Base-by-base conservation (phyloP, 768 basidiomycete genomes). In the Stropharia rugosoannulata region DNA sequence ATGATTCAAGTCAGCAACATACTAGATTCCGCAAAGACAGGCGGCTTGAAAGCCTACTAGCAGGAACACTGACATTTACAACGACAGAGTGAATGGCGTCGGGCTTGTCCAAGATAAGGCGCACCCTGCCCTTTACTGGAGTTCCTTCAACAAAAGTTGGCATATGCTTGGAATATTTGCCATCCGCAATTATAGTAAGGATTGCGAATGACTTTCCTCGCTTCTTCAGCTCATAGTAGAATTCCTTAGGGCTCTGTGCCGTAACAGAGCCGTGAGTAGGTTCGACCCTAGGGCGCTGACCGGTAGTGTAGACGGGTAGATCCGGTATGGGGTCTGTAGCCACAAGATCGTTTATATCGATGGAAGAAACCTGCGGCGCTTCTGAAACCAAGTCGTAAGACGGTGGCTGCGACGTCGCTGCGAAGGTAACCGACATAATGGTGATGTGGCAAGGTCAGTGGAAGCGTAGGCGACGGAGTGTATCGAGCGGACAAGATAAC, bases 41-140 rank as follows among this genome's bases (percentile, higher is more conserved):
- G n/a, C n/a, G 40, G 6, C 12, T 41, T 13, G 7, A 10, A 51
- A 11, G 13, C 3, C 15, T 32, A 32, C 9, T 3, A 42, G 10
- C 29, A 27, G 13, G n/a, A n/a, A 29, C 2, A 61, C 73, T 62
- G 62, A 85, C 86, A 55, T 75, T 73, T 45, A 87, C 57, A 5
- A 70, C 68, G 8, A 87, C 75, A 9, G 73, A 73, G 55, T 79
- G 78, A 44, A 84, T 76, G 19, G 71, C 68, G 45, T 82, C 79
- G 5, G 75, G 70, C 36, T 70, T 71, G 5, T 68, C 69, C 16
- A 75, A 59, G 45, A 66, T 62, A 19, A 80, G 62, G 5, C 63
- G 63, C 12, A 79, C 71, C 38, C 66, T 66, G 7, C 79, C 78
- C 35, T 64, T 62, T 4, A 77, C 59, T 2, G 59, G 58, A 12